These are phyloP conservation scores for Rauvolfia tetraphylla DNA, from an alignment of 257 asterid species.

Conservation along the genomic window DNA sequence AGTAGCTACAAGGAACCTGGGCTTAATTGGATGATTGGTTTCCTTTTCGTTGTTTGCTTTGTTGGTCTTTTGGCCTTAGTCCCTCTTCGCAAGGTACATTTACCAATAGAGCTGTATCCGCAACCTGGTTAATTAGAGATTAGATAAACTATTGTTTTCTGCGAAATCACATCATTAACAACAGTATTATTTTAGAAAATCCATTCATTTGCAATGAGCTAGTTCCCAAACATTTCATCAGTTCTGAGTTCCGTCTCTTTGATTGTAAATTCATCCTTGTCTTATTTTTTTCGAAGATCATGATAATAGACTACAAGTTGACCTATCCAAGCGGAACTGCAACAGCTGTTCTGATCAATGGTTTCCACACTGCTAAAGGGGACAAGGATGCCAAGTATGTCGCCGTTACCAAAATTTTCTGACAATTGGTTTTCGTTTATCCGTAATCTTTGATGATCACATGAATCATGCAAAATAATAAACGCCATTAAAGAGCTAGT, in stretches of 20 bases:
- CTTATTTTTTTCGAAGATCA: slow-evolving; percentile 22
- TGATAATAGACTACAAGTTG: slow-evolving; percentile 41
- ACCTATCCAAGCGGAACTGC: slow-evolving; percentile 57
- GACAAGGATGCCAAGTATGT: slow-evolving; percentile 41
- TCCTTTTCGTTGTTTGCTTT: slow-evolving; percentile 50
- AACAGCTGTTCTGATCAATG: slow-evolving; percentile 53
- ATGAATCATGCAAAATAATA: not conserved
- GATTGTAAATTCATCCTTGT: not conserved
- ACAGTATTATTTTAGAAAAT: too few species aligned
- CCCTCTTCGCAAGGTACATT: slow-evolving; percentile 53
- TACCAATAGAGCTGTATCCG: not conserved
- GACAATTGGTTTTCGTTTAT: not conserved
- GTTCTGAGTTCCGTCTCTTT: not conserved
- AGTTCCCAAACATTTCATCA: not conserved
- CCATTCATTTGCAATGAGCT: too few species aligned
- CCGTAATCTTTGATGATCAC: not conserved
- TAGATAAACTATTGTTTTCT: not conserved
- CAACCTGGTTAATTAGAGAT: not conserved
- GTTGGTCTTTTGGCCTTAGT: slow-evolving; percentile 59
- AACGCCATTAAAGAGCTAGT: not conserved
- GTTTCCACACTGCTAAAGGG: slow-evolving; percentile 46
- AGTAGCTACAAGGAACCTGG: slow-evolving; percentile 37
- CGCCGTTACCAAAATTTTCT: not conserved
- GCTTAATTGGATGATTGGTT: slow-evolving; percentile 58
- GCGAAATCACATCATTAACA: not conserved